Evolutionary conservation across 345 rosid genomes (phyloP).

Genomic region (Linum tenue): DNA sequence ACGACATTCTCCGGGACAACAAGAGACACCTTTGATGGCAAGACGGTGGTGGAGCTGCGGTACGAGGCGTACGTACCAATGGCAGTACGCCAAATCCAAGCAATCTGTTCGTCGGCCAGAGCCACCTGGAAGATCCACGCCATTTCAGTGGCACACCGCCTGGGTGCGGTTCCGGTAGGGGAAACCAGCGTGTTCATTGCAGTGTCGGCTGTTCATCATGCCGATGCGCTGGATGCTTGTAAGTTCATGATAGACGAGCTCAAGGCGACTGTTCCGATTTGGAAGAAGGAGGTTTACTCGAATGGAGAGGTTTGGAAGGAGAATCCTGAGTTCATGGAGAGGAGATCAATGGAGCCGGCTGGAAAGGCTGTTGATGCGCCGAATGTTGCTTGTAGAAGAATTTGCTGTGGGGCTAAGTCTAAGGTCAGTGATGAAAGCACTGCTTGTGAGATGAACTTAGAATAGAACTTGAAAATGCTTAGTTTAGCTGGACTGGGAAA

Average conservation of each 20-base stretch:
- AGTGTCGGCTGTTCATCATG: slow-evolving; percentile 74
- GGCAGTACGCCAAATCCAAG: slow-evolving; percentile 56
- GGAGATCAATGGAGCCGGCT: slow-evolving; percentile 31
- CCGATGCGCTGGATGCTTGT: slow-evolving; percentile 77
- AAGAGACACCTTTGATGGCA: slow-evolving; percentile 68
- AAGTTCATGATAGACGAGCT: slow-evolving; percentile 71
- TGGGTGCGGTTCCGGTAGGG: slow-evolving; percentile 80
- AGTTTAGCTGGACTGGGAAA: no score
- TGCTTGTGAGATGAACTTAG: neutral
- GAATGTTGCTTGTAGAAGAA: slow-evolving; percentile 13
- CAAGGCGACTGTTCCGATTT: slow-evolving; percentile 81
- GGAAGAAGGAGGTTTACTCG: slow-evolving; percentile 90
- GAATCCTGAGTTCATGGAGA: slow-evolving; percentile 66
- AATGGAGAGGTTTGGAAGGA: slow-evolving; percentile 96
- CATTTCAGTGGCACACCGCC: slow-evolving; percentile 63
- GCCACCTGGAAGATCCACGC: slow-evolving; percentile 64
- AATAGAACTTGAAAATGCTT: no score
- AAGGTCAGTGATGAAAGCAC: slow-evolving; percentile 28
- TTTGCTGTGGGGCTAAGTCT: slow-evolving; percentile 55
- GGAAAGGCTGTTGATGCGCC: slow-evolving; percentile 11
- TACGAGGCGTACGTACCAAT: slow-evolving; percentile 87
- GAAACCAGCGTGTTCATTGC: slow-evolving; percentile 80
- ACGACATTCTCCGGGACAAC: slow-evolving; percentile 75
- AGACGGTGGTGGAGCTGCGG: slow-evolving; percentile 63
- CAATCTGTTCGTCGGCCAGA: slow-evolving; percentile 53